phyloP scores from a whole-genome alignment of 306 rosid genomes.

The Glycyrrhiza uralensis region DNA sequence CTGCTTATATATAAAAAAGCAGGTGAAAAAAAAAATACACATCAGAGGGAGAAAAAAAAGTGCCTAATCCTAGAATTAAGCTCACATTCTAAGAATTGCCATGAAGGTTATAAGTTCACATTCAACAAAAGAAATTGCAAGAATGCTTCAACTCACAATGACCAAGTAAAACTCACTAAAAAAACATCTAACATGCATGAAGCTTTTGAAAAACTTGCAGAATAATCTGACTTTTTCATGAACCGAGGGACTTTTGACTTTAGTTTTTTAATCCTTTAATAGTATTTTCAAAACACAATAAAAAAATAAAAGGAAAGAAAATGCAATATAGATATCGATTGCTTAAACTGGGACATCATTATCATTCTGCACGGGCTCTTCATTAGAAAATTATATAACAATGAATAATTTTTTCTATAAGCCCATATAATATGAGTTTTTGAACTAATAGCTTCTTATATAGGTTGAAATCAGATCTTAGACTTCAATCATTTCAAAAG shows the following conservation, averaged over 20 bases:
- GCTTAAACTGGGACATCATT: not conserved
- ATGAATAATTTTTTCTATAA: too few species aligned
- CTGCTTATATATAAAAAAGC: slow-evolving; percentile 34
- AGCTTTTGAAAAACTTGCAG: not conserved
- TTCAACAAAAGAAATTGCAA: not conserved
- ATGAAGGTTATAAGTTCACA: not conserved
- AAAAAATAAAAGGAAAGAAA: not conserved
- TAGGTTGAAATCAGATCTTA: too few species aligned
- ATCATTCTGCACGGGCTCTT: not conserved
- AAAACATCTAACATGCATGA: not conserved
- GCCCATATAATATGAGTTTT: too few species aligned
- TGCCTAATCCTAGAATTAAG: not conserved
- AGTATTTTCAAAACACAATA: not conserved
- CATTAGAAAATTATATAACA: not conserved
- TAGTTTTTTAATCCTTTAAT: not conserved
- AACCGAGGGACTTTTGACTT: not conserved
- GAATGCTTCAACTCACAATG: not conserved
- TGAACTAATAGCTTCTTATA: too few species aligned
- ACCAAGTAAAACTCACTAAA: not conserved
- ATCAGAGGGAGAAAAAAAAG: not conserved
- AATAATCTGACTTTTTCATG: not conserved
- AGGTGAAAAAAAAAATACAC: slow-evolving; percentile 5
- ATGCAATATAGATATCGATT: not conserved
- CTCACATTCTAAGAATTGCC: not conserved
- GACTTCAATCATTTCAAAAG: too few species aligned